Percentiles rank a stretch among this genome's conserved stretches.
Evolutionary conservation across 768 basidiomycete species (phyloP).

Genomic region (Amanita rubescens): DNA sequence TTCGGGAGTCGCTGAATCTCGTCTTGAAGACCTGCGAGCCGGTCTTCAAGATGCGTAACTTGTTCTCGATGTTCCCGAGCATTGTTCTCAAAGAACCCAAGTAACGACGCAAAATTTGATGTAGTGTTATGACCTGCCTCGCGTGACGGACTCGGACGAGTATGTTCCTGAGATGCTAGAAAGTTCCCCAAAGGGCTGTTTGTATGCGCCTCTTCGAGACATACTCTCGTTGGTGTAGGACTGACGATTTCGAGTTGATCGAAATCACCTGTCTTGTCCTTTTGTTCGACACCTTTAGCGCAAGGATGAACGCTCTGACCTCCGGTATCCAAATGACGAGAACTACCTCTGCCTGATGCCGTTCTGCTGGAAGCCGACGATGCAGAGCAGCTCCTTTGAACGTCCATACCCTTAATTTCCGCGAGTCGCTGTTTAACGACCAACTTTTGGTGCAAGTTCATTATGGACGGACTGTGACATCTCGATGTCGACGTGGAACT

Average conservation of each 20-base stretch:
- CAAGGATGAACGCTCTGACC: not conserved
- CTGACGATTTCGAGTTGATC: not conserved
- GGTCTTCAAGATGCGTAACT: slow-evolving; percentile 1
- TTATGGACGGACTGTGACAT: slow-evolving; percentile 47
- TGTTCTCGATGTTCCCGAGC: slow-evolving; percentile 3
- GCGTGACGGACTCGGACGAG: slow-evolving; percentile 1
- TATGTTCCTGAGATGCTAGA: not conserved
- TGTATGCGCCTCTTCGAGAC: not conserved
- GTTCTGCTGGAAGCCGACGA: slow-evolving; percentile 5
- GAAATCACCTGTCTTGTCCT: not conserved
- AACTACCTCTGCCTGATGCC: not conserved
- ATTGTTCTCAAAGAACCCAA: not conserved
- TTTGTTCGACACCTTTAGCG: not conserved
- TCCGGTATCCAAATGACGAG: not conserved
- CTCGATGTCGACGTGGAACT: slow-evolving; percentile 1
- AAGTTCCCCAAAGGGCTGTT: too few relatives aligned
- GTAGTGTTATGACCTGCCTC: slow-evolving; percentile 2
- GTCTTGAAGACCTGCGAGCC: slow-evolving; percentile 12
- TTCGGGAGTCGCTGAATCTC: slow-evolving; percentile 15
- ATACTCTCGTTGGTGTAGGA: not conserved
- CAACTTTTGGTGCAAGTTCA: slow-evolving; percentile 51
- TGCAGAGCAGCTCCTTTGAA: slow-evolving; percentile 14
- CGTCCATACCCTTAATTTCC: slow-evolving; percentile 41
- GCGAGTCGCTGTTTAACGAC: slow-evolving; percentile 62
- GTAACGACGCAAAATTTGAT: not conserved